These are phyloP conservation scores for Colletotrichum theobromicola DNA, from an alignment of 2,329 filamentous ascomycete genomes.

Conservation along the genomic window DNA sequence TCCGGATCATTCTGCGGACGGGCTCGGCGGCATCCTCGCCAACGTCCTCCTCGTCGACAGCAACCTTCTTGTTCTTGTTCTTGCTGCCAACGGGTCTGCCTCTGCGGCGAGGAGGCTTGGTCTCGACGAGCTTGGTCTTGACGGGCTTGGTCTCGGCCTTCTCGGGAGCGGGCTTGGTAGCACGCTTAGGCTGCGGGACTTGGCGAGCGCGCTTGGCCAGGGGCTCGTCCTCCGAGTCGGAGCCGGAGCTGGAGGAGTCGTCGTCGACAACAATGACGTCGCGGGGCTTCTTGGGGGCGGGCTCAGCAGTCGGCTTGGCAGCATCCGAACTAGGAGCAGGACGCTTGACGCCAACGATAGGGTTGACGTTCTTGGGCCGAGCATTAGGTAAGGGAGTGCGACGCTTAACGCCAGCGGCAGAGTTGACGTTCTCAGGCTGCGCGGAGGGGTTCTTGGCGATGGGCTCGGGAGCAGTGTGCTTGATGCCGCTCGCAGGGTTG, in stretches of 20 bases:
- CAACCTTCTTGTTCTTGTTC: background rate
- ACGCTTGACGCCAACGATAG: background rate
- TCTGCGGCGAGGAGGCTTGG: background rate
- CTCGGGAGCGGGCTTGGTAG: background rate
- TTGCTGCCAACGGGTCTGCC: background rate
- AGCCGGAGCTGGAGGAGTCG: background rate
- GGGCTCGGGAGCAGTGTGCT: background rate
- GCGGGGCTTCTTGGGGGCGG: background rate
- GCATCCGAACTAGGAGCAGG: background rate
- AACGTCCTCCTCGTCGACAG: background rate
- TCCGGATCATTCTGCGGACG: background rate
- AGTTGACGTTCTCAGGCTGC: background rate
- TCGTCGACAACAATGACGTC: background rate
- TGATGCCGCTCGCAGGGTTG: background rate
- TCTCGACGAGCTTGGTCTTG: no score
- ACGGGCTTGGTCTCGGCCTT: background rate
- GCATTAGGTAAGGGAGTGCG: no score
- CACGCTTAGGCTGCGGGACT: background rate
- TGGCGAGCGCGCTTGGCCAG: background rate
- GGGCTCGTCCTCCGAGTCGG: background rate
- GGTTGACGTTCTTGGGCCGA: background rate
- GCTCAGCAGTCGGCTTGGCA: background rate
- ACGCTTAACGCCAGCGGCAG: background rate
- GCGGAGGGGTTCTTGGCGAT: background rate
- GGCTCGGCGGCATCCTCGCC: background rate